phyloP scores from a whole-genome alignment of 352 stramenopile species.

The Globisporangium camurandrum region DNA sequence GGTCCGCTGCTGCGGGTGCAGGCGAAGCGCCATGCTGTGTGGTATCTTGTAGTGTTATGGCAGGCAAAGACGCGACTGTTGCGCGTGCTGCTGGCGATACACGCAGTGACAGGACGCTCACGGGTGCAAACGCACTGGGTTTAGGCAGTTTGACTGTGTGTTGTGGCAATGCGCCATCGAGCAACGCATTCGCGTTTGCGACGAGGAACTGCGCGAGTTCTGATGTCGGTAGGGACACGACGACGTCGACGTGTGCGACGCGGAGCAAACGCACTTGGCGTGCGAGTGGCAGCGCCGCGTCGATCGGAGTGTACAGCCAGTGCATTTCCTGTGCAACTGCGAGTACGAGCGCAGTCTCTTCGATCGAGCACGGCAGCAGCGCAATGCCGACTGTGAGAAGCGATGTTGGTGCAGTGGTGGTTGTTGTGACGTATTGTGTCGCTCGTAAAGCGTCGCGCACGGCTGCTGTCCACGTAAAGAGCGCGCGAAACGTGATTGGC shows the following conservation, averaged over 20 bases:
- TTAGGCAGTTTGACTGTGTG: background rate
- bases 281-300: conserved; percentile 20
- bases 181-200: background rate
- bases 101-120: conserved; percentile 15
- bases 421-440: background rate
- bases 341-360: conserved; percentile 41
- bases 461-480: background rate
- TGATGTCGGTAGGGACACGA: conserved; percentile 24
- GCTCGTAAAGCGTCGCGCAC: background rate
- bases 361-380: conserved; percentile 29
- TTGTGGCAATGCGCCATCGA: background rate
- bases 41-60: background rate
- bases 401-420: no score
- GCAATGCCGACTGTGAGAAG: conserved; percentile 30
- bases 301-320: conserved; percentile 42
- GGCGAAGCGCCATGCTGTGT: background rate
- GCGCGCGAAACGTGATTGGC: background rate
- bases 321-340: conserved; percentile 17
- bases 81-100: background rate
- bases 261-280: conserved; percentile 23
- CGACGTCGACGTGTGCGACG: conserved; percentile 12
- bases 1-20: no score
- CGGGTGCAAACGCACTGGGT: conserved; percentile 9
- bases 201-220: conserved; percentile 16
- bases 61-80: no score